Percentiles rank a stretch among this genome's conserved stretches.
These are phyloP conservation scores for Phytopythium helicoides DNA, from an alignment of 352 stramenopile genomes.

Conservation along the genomic window DNA sequence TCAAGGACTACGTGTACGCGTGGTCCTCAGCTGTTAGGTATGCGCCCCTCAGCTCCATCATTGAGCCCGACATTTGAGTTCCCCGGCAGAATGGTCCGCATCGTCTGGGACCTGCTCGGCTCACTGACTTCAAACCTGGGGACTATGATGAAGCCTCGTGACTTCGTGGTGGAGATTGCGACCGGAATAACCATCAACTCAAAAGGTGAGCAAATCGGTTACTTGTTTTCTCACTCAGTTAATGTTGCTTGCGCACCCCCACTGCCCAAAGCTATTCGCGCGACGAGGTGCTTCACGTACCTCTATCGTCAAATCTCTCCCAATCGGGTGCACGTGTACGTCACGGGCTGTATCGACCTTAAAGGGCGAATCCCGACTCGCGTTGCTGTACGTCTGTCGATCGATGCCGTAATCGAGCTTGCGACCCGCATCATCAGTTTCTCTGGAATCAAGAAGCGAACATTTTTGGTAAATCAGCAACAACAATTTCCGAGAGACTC, in stretches of 20 bases:
- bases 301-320: no score
- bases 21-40: not conserved
- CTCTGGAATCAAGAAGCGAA: conserved; percentile 4
- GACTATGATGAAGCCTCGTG: conserved; percentile 10
- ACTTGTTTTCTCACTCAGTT: no score
- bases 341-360: not conserved
- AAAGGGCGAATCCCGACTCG: not conserved
- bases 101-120: not conserved
- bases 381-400: not conserved
- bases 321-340: conserved; percentile 9
- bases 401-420: conserved; percentile 1
- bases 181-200: conserved; percentile 20
- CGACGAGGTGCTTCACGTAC: no score
- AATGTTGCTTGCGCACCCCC: no score
- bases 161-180: conserved; percentile 51
- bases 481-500: no score
- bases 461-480: not conserved
- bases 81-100: no score
- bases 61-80: no score
- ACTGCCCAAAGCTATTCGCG: no score
- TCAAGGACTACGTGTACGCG: not conserved
- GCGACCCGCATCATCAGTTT: not conserved
- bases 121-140: not conserved
- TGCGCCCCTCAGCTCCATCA: not conserved
- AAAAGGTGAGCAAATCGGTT: conserved; percentile 5